phyloP scores from a whole-genome alignment of 768 basidiomycete genomes.

The Cystofilobasidium macerans region DNA sequence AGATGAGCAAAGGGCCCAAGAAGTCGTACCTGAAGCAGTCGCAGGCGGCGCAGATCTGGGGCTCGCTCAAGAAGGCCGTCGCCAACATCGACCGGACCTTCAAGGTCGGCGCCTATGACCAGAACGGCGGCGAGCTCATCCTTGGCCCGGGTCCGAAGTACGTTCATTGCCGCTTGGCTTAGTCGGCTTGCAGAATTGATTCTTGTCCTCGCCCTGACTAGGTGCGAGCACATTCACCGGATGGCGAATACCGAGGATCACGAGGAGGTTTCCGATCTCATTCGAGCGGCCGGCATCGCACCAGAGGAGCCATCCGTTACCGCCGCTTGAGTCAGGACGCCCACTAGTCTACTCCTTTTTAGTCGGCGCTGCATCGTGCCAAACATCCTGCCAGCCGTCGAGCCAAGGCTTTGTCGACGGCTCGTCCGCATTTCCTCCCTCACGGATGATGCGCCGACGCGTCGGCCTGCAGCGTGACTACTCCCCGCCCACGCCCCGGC shows the following conservation, averaged over 20 bases:
- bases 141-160: not conserved
- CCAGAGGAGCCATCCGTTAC: not conserved
- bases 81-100: not conserved
- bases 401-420: no score
- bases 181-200: no score
- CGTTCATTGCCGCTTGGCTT: no score
- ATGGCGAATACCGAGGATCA: conserved; percentile 21
- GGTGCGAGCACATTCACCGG: not conserved
- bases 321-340: no score
- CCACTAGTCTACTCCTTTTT: no score
- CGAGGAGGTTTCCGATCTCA: not conserved
- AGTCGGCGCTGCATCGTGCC: no score
- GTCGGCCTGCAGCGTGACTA: no score
- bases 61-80: not conserved
- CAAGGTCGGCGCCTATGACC: not conserved
- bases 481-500: no score
- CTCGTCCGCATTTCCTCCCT: no score
- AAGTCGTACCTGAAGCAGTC: not conserved
- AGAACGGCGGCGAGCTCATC: conserved; percentile 22
- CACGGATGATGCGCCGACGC: no score
- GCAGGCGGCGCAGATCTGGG: not conserved
- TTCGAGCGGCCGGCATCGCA: not conserved
- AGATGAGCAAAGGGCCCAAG: not conserved
- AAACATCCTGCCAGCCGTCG: no score
- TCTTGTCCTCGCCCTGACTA: no score